A percentile compares a stretch with the other conserved stretches of the same genome.
phyloP scores from a whole-genome alignment of 306 rosid genomes.

The Cicer chorassanicum region DNA sequence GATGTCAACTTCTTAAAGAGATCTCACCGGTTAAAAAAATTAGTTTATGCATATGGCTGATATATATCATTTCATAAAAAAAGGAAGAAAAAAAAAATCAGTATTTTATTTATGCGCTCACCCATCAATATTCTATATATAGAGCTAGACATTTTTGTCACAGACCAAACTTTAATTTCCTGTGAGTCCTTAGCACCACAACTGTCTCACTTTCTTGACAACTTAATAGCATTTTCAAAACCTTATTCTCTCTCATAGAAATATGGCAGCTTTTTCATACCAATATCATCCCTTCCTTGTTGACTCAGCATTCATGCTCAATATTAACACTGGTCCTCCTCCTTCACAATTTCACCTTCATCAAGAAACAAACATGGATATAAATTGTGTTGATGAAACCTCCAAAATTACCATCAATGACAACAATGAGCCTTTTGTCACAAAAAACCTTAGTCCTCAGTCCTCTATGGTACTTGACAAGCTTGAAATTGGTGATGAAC shows the following conservation, averaged over 20 bases:
- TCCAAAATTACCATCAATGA: conserved; percentile 53
- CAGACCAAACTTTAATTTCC: too few relatives aligned
- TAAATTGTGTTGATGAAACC: conserved; percentile 58
- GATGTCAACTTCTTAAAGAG: too few relatives aligned
- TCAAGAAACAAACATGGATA: conserved; percentile 16
- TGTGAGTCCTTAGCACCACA: too few relatives aligned
- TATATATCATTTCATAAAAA: too few relatives aligned
- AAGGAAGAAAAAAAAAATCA: too few relatives aligned
- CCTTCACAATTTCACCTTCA: conserved; percentile 46
- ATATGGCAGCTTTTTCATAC: conserved; percentile 75
- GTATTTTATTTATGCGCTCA: too few relatives aligned
- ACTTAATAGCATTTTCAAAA: conserved; percentile 34
- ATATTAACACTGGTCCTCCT: conserved; percentile 23
- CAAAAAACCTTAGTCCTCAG: conserved; percentile 61
- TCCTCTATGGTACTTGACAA: conserved; percentile 65
- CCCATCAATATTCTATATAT: too few relatives aligned
- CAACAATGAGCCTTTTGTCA: conserved; percentile 58
- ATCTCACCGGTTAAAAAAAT: too few relatives aligned
- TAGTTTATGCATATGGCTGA: too few relatives aligned
- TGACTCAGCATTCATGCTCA: conserved; percentile 57
- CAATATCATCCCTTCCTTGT: conserved; percentile 57
- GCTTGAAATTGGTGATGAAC: conserved; percentile 68
- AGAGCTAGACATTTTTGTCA: too few relatives aligned
- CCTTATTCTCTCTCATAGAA: not conserved
- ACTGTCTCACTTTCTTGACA: conserved; percentile 46